Evolutionary conservation across 805 yeast genomes (phyloP), one percentile per base, ranked within the genome.

Genomic region (Citeromyces matritensis): DNA sequence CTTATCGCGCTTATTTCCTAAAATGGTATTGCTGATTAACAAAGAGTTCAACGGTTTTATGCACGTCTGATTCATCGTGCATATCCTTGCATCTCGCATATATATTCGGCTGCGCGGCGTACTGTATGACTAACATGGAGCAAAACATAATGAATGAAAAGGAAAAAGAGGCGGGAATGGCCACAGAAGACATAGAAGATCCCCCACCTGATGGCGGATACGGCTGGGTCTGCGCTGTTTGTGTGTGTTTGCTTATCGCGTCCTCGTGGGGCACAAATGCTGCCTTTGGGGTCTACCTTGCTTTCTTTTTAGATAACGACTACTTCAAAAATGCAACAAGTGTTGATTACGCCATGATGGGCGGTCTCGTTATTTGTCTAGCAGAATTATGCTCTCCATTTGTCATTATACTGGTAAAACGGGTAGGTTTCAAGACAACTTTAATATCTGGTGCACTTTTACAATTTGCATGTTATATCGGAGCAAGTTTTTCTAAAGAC

Each of bases 251-350:
- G 10, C 13, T 23, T 12, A 27, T 27, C 11, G 24, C 30, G 14
- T 15, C 65, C 15, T 65, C 80, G 0, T 77, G 84, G 83, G 85
- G 85, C 5, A 61, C 72, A 40, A 69, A 71, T 35, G 51, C 62
- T 8, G 69, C 71, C 9, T 76, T 63, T 45, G 80, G 79, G 34
- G 65, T 76, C 2, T 73, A 65, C 39, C 52, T 76, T 28, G 57
- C 73, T 2, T 62, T 53, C 37, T 76, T 72, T 46, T 34, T 72
- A 12, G 61, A 63, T 24, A 46, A 64, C 31, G 49, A 60, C 14
- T 55, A 59, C 1, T 73, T 66, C 40, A 47, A 51, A 0, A 76
- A 73, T 2, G 79, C 77, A 0, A 47, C 61, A 2, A 57, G 61
- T 23, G 48, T 63, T 32, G 76, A 73, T 37, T 77, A 66, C 43